These are phyloP conservation scores for Penicillium hesseltinei DNA, from an alignment of 2,329 filamentous ascomycete genomes.

Conservation along the genomic window DNA sequence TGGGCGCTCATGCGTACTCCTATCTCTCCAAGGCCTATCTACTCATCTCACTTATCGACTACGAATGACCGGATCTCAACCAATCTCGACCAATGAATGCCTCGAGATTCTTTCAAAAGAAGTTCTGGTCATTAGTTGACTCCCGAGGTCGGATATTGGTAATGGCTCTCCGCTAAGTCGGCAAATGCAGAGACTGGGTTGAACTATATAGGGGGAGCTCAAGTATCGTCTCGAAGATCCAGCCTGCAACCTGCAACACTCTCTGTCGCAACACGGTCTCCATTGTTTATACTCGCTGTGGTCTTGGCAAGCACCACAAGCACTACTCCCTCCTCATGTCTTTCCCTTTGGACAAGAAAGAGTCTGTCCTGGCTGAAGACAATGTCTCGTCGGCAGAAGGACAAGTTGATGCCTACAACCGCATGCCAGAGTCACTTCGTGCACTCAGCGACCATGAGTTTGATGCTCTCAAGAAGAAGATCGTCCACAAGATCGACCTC, in stretches of 20 bases:
- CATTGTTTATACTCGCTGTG: too few relatives aligned
- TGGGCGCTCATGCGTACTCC: constrained; percentile 4
- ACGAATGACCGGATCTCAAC: constrained; percentile 1
- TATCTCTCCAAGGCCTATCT: constrained; percentile 9
- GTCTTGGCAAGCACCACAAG: too few relatives aligned
- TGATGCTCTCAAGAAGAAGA: constrained; percentile 21
- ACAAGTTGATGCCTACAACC: constrained; percentile 21
- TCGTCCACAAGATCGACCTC: constrained; percentile 34
- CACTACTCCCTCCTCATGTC: constrained; percentile 1
- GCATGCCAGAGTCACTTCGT: constrained; percentile 28
- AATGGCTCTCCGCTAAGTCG: not conserved
- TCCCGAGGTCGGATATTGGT: not conserved
- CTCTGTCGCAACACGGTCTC: too few relatives aligned
- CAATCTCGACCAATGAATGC: constrained; percentile 15
- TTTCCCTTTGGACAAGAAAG: constrained; percentile 22
- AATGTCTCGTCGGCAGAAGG: constrained; percentile 25
- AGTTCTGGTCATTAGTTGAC: constrained; percentile 8
- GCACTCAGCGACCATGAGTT: constrained; percentile 24
- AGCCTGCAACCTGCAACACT: constrained; percentile 1
- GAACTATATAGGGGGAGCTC: constrained; percentile 14
- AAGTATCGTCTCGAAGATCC: not conserved
- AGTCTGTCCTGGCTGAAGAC: constrained; percentile 11
- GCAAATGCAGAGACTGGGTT: constrained; percentile 2
- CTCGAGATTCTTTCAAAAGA: constrained; percentile 7
- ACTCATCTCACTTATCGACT: constrained; percentile 2